Conservation (phyloP, 805 yeast species). For the Cyberlindnera maritima region DNA sequence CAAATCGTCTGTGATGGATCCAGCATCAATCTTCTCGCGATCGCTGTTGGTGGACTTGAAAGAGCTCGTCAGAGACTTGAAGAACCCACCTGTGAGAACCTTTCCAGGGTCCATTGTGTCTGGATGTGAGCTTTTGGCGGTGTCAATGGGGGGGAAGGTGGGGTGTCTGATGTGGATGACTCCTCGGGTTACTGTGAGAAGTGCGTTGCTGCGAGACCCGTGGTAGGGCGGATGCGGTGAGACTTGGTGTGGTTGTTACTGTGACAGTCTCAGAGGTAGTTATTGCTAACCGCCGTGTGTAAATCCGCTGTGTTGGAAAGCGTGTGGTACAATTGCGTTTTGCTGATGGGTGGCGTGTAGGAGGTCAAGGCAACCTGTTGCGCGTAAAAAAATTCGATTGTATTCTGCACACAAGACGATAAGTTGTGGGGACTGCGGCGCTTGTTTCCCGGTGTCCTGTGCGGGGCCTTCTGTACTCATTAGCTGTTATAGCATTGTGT, state of each 20-base stretch:
- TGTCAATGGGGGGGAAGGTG: neutral
- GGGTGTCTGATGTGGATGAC: neutral
- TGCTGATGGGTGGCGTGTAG: neutral
- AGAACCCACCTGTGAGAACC: conserved; percentile 22
- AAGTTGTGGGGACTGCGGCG: neutral
- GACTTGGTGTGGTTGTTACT: neutral
- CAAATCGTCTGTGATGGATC: conserved; percentile 43
- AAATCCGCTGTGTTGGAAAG: neutral
- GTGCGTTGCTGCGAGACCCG: neutral
- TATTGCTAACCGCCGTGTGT: neutral
- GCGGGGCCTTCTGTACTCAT: neutral
- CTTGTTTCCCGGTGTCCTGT: neutral
- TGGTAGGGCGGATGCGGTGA: neutral
- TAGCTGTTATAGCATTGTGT: too few species aligned
- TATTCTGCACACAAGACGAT: neutral
- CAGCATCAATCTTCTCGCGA: conserved; percentile 36
- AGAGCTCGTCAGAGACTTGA: conserved; percentile 26
- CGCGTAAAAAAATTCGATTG: neutral
- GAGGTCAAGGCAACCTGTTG: neutral
- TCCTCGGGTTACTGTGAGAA: neutral
- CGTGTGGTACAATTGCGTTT: neutral
- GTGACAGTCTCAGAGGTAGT: neutral
- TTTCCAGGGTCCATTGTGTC: conserved; percentile 8
- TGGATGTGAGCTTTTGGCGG: neutral
- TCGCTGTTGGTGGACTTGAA: conserved; percentile 26